phyloP scores from a whole-genome alignment of 2,329 filamentous ascomycete genomes.

The Escovopsis sp. region DNA sequence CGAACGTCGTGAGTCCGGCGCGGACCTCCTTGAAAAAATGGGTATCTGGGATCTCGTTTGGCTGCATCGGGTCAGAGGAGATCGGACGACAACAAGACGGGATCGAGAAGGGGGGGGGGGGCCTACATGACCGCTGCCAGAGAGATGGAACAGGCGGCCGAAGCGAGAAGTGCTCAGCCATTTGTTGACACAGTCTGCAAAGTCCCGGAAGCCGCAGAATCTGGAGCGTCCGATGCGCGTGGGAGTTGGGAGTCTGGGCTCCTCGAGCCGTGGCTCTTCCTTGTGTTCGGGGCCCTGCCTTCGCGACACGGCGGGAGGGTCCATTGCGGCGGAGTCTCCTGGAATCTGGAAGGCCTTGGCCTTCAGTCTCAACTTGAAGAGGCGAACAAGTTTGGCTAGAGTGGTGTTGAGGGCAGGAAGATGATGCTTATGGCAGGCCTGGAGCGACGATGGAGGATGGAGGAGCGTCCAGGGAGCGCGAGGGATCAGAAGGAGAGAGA shows the following conservation, averaged over 20 bases:
- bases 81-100: background rate
- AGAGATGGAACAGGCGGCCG: conserved; percentile 50
- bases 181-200: conserved; percentile 21
- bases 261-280: background rate
- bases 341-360: too few relatives aligned
- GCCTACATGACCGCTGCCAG: conserved; percentile 53
- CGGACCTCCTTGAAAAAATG: conserved; percentile 66
- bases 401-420: too few relatives aligned
- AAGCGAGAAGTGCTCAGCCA: conserved; percentile 29
- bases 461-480: too few relatives aligned
- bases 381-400: too few relatives aligned
- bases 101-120: background rate
- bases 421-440: too few relatives aligned
- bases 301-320: conserved; percentile 1
- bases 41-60: conserved; percentile 50
- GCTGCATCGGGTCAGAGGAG: conserved; percentile 26
- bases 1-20: conserved; percentile 66
- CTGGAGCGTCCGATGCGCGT: conserved; percentile 10
- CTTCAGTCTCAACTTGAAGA: too few relatives aligned
- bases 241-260: conserved; percentile 3
- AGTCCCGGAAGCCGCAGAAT: conserved; percentile 20
- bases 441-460: too few relatives aligned
- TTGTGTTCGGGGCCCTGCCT: background rate
- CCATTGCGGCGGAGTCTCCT: background rate
- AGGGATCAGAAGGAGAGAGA: too few relatives aligned